Percentiles rank a stretch among this genome's conserved stretches.
Evolutionary conservation across 2,329 filamentous ascomycete genomes (phyloP).

Genomic region (Paracorniculantispora psalliotae): DNA sequence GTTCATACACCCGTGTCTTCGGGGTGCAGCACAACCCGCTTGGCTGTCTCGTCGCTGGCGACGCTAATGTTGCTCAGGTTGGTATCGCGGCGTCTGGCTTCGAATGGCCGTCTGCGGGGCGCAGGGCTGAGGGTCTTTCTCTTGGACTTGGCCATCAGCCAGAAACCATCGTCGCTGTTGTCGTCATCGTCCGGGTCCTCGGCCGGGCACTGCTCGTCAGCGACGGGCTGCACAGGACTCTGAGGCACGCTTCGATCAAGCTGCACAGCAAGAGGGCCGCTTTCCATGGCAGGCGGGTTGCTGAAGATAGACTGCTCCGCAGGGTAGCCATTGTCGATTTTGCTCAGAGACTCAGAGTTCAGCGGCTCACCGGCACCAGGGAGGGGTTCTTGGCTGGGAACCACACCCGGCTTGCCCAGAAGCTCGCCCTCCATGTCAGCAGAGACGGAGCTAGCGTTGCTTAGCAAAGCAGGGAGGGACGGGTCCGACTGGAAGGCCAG

Average conservation of each 20-base stretch:
- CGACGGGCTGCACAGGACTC: slow-evolving; percentile 11
- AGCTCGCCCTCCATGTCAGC: slow-evolving; percentile 59
- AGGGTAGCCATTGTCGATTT: slow-evolving; percentile 43
- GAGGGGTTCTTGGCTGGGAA: slow-evolving; percentile 37
- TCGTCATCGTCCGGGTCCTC: slow-evolving; percentile 43
- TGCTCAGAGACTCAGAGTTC: slow-evolving; percentile 47
- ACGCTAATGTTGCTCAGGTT: slow-evolving; percentile 57
- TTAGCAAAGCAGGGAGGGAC: slow-evolving; percentile 58
- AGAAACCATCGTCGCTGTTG: slow-evolving; percentile 50
- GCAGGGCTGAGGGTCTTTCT: slow-evolving; percentile 33
- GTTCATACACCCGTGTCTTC: slow-evolving; percentile 21
- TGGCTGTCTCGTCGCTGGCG: slow-evolving; percentile 59
- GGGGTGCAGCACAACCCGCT: slow-evolving; percentile 44
- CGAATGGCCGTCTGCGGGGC: slow-evolving; percentile 25
- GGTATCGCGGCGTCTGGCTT: slow-evolving; percentile 49
- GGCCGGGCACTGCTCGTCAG: slow-evolving; percentile 10
- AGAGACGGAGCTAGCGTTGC: slow-evolving; percentile 59
- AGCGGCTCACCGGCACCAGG: slow-evolving; percentile 51
- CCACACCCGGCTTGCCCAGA: slow-evolving; percentile 43
- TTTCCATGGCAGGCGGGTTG: slow-evolving; percentile 28
- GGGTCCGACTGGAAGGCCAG: slow-evolving; percentile 57
- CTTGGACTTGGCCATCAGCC: slow-evolving; percentile 49
- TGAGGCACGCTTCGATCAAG: slow-evolving; percentile 18
- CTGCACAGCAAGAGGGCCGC: slow-evolving; percentile 27
- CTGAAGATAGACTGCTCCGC: slow-evolving; percentile 39